Evolutionary conservation across 1,284 basidiomycete genomes (phyloP).

Genomic region (Heterobasidion occidentale): DNA sequence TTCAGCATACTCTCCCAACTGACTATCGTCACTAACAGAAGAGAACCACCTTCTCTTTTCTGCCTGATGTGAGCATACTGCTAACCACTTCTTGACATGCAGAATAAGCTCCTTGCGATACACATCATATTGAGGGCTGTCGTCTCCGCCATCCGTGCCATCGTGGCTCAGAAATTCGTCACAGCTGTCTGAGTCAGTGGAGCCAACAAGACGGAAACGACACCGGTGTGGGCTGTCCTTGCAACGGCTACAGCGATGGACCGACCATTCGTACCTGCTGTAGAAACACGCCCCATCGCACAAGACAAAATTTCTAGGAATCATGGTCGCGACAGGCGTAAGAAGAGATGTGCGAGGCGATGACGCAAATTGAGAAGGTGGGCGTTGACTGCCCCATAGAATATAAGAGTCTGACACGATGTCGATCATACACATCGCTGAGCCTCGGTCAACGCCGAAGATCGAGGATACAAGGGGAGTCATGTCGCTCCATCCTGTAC

Average conservation of each 20-base stretch:
- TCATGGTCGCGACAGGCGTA: background rate
- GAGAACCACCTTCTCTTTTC: background rate
- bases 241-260: background rate
- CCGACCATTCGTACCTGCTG: background rate
- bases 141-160: background rate
- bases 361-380: background rate
- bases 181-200: background rate
- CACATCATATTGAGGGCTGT: background rate
- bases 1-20: too few species aligned
- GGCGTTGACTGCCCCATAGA: background rate
- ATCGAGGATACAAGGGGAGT: background rate
- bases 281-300: background rate
- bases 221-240: background rate
- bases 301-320: background rate
- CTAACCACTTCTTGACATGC: background rate
- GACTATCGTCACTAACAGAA: background rate
- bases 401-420: background rate
- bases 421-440: background rate
- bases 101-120: background rate
- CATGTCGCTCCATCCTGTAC: background rate
- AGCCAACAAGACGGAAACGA: background rate
- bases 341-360: background rate
- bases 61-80: background rate
- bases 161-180: background rate
- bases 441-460: background rate